These are phyloP conservation scores for Aspergillus egyptiacus DNA, from an alignment of 495 filamentous ascomycete genomes.

Conservation along the genomic window DNA sequence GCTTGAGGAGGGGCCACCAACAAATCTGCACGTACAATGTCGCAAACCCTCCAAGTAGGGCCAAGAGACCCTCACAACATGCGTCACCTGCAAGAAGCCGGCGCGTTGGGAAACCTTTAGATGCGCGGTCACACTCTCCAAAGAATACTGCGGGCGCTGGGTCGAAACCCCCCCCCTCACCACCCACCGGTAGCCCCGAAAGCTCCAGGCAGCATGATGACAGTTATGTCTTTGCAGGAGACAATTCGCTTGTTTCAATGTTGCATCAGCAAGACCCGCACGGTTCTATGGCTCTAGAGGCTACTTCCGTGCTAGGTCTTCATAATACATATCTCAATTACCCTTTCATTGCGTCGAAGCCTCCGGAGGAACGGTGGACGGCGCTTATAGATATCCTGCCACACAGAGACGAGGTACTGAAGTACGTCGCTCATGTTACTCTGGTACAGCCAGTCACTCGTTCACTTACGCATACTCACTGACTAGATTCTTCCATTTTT, in stretches of 20 bases:
- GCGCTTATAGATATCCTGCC: constrained; percentile 26
- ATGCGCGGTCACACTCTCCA: too few species aligned
- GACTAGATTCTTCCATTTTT: constrained; percentile 42
- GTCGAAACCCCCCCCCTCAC: not conserved
- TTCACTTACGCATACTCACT: not conserved
- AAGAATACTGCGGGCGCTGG: not conserved
- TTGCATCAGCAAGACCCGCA: constrained; percentile 50
- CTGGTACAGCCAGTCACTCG: not conserved
- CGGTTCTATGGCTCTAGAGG: constrained; percentile 27
- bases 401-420: constrained; percentile 27
- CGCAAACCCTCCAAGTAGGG: not conserved
- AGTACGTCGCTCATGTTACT: constrained; percentile 16
- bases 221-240: constrained; percentile 37
- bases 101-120: not conserved
- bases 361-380: constrained; percentile 23
- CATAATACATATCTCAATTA: constrained; percentile 68
- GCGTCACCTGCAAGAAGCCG: too few species aligned
- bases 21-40: constrained; percentile 31
- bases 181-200: not conserved
- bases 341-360: constrained; percentile 47
- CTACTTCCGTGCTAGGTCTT: constrained; percentile 54
- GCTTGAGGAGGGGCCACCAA: constrained; percentile 26
- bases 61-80: too few species aligned
- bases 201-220: constrained; percentile 14
- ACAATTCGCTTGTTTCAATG: constrained; percentile 32